phyloP scores from a whole-genome alignment of 345 rosid species.

The Lepidium didymum region DNA sequence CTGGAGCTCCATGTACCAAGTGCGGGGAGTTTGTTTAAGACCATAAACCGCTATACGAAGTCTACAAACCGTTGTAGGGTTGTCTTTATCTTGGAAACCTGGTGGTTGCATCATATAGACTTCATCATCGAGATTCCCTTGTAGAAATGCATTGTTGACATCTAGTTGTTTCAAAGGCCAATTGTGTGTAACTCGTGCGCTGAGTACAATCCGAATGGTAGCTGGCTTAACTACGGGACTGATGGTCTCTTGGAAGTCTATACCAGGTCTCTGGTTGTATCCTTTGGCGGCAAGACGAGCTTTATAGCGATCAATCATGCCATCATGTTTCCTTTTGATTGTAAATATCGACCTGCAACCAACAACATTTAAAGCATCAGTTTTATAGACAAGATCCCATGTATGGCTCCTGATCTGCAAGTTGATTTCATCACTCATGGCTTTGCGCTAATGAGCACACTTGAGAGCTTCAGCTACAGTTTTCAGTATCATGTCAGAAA shows the following conservation, averaged over 20 bases:
- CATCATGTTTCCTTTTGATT: not conserved
- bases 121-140: not conserved
- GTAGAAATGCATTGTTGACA: no score
- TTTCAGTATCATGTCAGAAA: fast-evolving
- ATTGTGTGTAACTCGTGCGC: fast-evolving
- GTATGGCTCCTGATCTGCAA: not conserved
- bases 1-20: not conserved
- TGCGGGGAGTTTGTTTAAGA: not conserved
- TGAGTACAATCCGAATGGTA: not conserved
- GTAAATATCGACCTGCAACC: not conserved
- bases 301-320: not conserved
- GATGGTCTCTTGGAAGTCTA: not conserved
- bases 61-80: not conserved
- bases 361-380: not conserved
- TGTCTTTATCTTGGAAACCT: not conserved
- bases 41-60: not conserved
- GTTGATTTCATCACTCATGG: not conserved
- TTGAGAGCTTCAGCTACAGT: not conserved
- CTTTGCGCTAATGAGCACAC: not conserved
- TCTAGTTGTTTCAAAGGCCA: not conserved
- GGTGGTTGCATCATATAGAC: not conserved
- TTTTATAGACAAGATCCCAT: not conserved
- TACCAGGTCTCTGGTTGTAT: not conserved
- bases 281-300: not conserved
- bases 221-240: not conserved